Conservation (phyloP, 305 asterid genomes). For the Fraxinus paxiana region DNA sequence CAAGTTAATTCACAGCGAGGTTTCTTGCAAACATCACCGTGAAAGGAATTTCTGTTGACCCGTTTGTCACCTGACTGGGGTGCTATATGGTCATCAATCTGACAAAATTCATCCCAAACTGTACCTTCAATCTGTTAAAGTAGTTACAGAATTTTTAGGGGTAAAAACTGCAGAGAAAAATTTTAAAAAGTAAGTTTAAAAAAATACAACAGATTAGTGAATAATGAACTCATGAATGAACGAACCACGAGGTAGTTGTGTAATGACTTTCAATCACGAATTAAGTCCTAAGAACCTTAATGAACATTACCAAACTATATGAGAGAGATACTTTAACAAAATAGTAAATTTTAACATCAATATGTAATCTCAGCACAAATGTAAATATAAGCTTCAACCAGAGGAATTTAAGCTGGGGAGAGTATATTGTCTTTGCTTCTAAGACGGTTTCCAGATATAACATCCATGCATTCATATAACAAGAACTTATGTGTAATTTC, state of each 20-base stretch:
- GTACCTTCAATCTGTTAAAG: conserved; percentile 57
- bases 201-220: background rate
- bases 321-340: background rate
- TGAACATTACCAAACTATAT: background rate
- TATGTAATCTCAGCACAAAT: background rate
- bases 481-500: background rate
- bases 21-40: conserved; percentile 39
- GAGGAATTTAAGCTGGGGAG: background rate
- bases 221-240: conserved; percentile 1
- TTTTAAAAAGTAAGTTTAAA: conserved; percentile 31
- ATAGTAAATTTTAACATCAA: background rate
- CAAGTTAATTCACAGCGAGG: conserved; percentile 32
- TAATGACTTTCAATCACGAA: background rate
- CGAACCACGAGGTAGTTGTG: background rate
- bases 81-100: conserved; percentile 56
- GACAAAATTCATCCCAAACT: conserved; percentile 57
- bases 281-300: background rate
- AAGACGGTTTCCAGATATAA: background rate
- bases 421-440: background rate
- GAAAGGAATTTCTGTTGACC: conserved; percentile 27
- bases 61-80: conserved; percentile 44
- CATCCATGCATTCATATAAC: background rate
- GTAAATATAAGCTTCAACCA: background rate
- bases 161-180: conserved; percentile 35
- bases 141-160: conserved; percentile 45